These are phyloP conservation scores for Xylaria sp. DNA, from an alignment of 2,329 filamentous ascomycete genomes.

Conservation along the genomic window DNA sequence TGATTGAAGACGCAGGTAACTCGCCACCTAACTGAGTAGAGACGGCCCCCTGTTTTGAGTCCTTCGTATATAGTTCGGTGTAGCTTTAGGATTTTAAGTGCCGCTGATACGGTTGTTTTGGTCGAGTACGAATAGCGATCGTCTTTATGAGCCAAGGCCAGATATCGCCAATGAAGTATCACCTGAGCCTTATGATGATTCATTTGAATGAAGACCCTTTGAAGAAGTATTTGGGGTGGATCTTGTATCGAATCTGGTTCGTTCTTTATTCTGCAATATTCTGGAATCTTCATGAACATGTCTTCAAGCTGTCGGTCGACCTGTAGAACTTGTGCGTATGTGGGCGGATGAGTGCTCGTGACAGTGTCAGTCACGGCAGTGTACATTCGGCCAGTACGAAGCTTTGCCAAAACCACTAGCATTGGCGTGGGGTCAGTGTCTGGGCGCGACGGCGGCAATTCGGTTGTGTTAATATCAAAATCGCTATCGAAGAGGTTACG, in stretches of 20 bases:
- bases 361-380: conserved; percentile 37
- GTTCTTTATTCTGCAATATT: conserved; percentile 39
- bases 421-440: conserved; percentile 48
- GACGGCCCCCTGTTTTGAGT: conserved; percentile 34
- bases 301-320: conserved; percentile 44
- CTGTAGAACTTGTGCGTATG: conserved; percentile 40
- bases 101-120: conserved; percentile 34
- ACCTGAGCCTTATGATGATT: conserved; percentile 48
- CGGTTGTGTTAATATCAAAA: conserved; percentile 51
- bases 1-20: conserved; percentile 36
- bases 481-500: conserved; percentile 58
- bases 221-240: conserved; percentile 44
- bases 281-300: conserved; percentile 42
- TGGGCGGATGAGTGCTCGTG: conserved; percentile 35
- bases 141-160: conserved; percentile 37
- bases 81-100: conserved; percentile 36
- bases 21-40: conserved; percentile 37
- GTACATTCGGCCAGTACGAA: conserved; percentile 38
- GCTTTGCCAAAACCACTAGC: conserved; percentile 42
- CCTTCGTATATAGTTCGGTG: conserved; percentile 36
- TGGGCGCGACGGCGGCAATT: conserved; percentile 53
- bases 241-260: conserved; percentile 42
- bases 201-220: conserved; percentile 46
- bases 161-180: conserved; percentile 49
- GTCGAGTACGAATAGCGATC: conserved; percentile 44